Evolutionary conservation across 2,329 filamentous ascomycete genomes (phyloP), one percentile per base, ranked within the genome.

Genomic region (Colletotrichum tamarilloi): DNA sequence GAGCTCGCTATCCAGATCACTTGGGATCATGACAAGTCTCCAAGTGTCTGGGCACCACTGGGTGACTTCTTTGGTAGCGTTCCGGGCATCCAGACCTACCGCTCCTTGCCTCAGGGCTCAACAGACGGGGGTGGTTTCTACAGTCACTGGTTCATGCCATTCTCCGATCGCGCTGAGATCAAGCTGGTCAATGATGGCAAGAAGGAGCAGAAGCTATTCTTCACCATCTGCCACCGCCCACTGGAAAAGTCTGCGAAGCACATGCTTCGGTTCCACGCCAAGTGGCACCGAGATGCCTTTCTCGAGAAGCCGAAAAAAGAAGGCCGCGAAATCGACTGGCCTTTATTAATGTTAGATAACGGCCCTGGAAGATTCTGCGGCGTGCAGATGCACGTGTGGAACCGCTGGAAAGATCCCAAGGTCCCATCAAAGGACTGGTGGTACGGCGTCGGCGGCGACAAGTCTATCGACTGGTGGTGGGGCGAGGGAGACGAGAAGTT

Each of bases 401-500:
- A 73, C 26, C 60, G 60, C 28, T 73, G 70, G 70, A 26, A 57
- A 30, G 67, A 70, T 2, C 70, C 70, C 24, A 38, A 70, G 22
- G 55, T 65, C 4, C 67, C 70, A 14, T 42, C 70, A 12, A 55
- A 62, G 12, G 70, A 73, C 46, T 73, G 70, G 70, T 73, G 70
- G 70, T 73, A 73, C 42, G 70, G 70, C 0, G 67, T 73, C 5
- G 70, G 70, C 7, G 60, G 67, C 5, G 56, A 65, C 16, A 73
- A 73, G 56, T 73, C 70, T 4, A 62, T 73, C n/a, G 70, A 73
- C 19, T 73, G 70, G 70, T 73, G 70, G 70, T 73, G 70, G 70
- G 70, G 70, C 3, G 70, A 73, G 12, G 70, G 70, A 4, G 70
- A 73, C 14, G 70, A 73, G 56, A 73, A 73, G 49, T 73, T 73